These are phyloP conservation scores for Didymella exigua DNA, from an alignment of 2,329 filamentous ascomycete species.

Conservation along the genomic window DNA sequence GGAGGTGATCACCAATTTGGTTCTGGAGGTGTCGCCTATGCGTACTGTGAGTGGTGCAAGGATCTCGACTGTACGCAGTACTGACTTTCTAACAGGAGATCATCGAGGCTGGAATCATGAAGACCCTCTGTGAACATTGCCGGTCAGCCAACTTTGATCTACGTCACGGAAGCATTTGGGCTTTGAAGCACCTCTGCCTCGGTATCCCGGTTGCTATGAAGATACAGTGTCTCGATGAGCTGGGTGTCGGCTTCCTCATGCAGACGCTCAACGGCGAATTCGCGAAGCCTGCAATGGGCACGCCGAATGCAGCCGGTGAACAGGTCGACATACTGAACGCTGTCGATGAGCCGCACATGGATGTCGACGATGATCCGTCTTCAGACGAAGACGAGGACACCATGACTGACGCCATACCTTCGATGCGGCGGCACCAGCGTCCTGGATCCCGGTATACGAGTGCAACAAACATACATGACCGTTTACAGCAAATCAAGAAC, in stretches of 20 bases:
- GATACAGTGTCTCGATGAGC: conserved; percentile 75
- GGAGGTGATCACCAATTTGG: conserved; percentile 80
- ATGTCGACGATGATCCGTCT: conserved; percentile 46
- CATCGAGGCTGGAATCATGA: conserved; percentile 73
- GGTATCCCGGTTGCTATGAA: conserved; percentile 74
- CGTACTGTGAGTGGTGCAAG: conserved; percentile 68
- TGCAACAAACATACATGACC: conserved; percentile 45
- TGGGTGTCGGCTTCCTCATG: conserved; percentile 80
- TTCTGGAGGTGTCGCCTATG: conserved; percentile 90
- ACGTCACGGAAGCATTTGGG: conserved; percentile 87
- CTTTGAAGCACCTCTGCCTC: conserved; percentile 86
- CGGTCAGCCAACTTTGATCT: conserved; percentile 80
- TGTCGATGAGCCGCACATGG: conserved; percentile 50
- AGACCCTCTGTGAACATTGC: conserved; percentile 80
- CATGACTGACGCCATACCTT: conserved; percentile 53
- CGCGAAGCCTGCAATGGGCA: conserved; percentile 56
- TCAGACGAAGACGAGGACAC: conserved; percentile 55
- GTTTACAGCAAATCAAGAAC: conserved; percentile 59
- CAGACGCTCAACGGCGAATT: conserved; percentile 71
- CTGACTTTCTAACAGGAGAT: conserved; percentile 58
- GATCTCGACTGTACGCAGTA: not conserved
- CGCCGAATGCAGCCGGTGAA: conserved; percentile 64
- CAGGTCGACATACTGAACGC: conserved; percentile 66
- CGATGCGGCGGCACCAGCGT: conserved; percentile 46
- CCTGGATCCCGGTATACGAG: conserved; percentile 45